Evolutionary conservation across 2,329 filamentous ascomycete species (phyloP), one percentile per base, ranked within the genome.

Genomic region (Hyphodiscus sp.): DNA sequence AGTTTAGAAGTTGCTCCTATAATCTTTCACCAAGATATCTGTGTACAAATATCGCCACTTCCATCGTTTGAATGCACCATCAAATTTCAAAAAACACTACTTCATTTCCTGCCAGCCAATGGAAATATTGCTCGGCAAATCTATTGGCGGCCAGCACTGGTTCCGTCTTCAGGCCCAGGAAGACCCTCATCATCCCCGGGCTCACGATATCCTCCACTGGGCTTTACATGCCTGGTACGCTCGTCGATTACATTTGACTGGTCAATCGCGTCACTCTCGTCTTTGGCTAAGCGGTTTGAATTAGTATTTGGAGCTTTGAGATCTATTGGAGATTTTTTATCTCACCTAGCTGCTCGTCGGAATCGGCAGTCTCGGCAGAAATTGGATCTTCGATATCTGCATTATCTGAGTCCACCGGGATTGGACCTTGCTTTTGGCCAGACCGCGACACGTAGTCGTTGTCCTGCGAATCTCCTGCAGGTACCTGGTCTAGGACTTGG

Each of bases 361-460:
- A 62, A 49, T 73, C 68, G 11, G 68, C 69, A 9, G 54, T 63
- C 8, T 52, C 51, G 1, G 51, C 58, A 13, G 69, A 64, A 26
- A 70, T 65, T 2, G 52, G 52, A 45, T 71, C 68, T 43, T 71
- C 70, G 3, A 73, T 52, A 9, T 56, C 55, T 20, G 62, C 65
- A 6, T 60, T 51, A 41, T 72, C 71, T 0, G 64, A 61, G 18
- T 70, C 63, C 2, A 73, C 70, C 2, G 68, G 64, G 18, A 72
- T 66, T 57, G 50, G 47, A 15, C 38, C 56, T 1, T 55, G 29
- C 16, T 58, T 59, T 47, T 67, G 57, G 20, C 68, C 68, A 30
- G 64, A 47, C 41, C 68, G 68, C 9, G 69, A 71, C 47, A 70
- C 66, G 61, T 73, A 70, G 13, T 63, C 61, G 55, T 69, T 60